These are phyloP conservation scores for Elongisporangium anandrum DNA, from an alignment of 352 stramenopile species.

Conservation along the genomic window DNA sequence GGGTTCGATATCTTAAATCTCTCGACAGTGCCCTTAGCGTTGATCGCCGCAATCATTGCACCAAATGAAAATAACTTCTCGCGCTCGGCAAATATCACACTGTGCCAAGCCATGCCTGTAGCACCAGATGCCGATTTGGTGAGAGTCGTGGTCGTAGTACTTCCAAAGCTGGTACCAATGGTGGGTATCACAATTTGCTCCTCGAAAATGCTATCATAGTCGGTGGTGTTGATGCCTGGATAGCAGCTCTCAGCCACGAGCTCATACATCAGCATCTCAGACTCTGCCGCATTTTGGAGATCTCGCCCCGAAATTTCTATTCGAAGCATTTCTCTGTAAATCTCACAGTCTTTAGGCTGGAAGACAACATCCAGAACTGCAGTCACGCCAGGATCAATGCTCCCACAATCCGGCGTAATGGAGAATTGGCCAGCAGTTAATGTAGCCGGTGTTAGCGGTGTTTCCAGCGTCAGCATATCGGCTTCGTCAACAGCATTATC, in stretches of 20 bases:
- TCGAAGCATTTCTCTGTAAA: conserved; percentile 68
- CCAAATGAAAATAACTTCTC: conserved; percentile 89
- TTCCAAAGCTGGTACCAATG: conserved; percentile 37
- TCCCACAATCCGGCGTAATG: conserved; percentile 69
- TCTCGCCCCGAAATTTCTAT: conserved; percentile 82
- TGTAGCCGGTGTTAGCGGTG: conserved; percentile 19
- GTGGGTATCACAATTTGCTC: conserved; percentile 91
- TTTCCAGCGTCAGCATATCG: conserved; percentile 34
- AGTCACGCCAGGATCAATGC: conserved; percentile 81
- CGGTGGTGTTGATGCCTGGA: conserved; percentile 86
- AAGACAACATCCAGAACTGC: conserved; percentile 75
- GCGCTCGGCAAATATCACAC: conserved; percentile 78
- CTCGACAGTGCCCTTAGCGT: conserved; percentile 80
- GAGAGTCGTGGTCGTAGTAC: conserved; percentile 8
- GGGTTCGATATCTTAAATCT: conserved; percentile 94
- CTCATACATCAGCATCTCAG: conserved; percentile 72
- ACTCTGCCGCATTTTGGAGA: conserved; percentile 26
- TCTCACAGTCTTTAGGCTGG: conserved; percentile 60
- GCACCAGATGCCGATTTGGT: conserved; percentile 10
- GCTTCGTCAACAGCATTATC: not conserved
- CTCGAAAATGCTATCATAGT: conserved; percentile 93
- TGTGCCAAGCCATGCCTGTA: conserved; percentile 31
- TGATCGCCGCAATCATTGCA: conserved; percentile 60
- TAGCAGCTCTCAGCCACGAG: conserved; percentile 91
- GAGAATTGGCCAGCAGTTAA: conserved; percentile 77